Evolutionary conservation across 352 stramenopile genomes (phyloP).

Genomic region (Pythium diclinum): DNA sequence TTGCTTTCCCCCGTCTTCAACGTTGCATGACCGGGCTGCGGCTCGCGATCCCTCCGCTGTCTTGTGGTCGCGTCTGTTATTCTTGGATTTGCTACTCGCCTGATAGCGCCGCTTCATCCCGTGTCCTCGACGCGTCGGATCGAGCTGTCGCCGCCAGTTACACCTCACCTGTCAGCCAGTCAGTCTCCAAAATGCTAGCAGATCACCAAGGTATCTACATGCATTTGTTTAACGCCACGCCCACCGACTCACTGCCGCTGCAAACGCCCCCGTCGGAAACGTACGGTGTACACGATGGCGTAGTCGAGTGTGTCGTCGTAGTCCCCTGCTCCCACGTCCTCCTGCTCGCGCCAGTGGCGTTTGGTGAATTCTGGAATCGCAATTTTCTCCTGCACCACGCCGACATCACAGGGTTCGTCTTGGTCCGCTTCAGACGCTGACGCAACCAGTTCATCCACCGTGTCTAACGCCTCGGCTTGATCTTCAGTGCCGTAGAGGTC

Average conservation of each 20-base stretch:
- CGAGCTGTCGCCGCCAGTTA: slow-evolving; percentile 1
- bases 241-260: not conserved
- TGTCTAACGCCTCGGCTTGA: not conserved
- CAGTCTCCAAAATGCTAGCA: not conserved
- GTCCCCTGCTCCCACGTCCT: not conserved
- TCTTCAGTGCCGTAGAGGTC: slow-evolving; percentile 1
- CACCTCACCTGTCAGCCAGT: slow-evolving; percentile 6
- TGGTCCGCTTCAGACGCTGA: not conserved
- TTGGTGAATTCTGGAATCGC: slow-evolving; percentile 14
- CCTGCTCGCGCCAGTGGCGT: not conserved
- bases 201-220: not conserved
- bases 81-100: slow-evolving; percentile 6
- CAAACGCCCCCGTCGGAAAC: slow-evolving; percentile 9
- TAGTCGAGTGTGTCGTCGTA: slow-evolving; percentile 14
- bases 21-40: not conserved
- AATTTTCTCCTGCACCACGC: not conserved
- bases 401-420: not conserved
- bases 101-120: not conserved
- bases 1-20: not conserved
- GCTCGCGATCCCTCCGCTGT: not conserved
- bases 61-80: not conserved
- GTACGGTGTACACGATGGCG: slow-evolving; percentile 9
- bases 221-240: slow-evolving; percentile 4
- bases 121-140: slow-evolving; percentile 4
- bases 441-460: slow-evolving; percentile 11